phyloP scores from a whole-genome alignment of 768 basidiomycete genomes.

The Vararia minispora region DNA sequence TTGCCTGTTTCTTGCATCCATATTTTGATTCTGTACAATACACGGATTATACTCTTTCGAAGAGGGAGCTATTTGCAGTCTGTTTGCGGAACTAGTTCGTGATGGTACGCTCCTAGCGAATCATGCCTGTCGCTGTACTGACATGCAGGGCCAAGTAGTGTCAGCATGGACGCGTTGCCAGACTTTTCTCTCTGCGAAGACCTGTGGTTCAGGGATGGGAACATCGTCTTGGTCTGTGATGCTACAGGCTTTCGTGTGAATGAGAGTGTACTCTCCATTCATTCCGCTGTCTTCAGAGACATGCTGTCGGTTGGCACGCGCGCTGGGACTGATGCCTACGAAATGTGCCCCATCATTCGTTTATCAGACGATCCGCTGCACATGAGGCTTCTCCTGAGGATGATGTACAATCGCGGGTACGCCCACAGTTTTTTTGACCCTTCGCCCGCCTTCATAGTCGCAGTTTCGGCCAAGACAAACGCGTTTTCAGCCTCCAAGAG shows the following conservation, averaged over 20 bases:
- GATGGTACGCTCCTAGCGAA: no score
- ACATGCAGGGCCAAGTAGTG: no score
- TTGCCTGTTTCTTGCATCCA: no score
- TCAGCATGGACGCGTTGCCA: not conserved
- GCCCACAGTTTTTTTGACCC: not conserved
- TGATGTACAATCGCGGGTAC: not conserved
- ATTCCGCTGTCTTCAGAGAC: slow-evolving; percentile 9
- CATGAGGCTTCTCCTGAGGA: not conserved
- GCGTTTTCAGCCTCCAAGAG: not conserved
- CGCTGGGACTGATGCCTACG: not conserved
- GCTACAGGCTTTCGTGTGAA: slow-evolving; percentile 7
- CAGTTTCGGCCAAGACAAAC: not conserved
- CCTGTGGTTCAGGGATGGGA: slow-evolving; percentile 8
- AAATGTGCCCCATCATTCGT: not conserved
- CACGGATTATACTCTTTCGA: no score
- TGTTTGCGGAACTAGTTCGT: no score
- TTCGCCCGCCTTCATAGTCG: not conserved
- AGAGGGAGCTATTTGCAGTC: no score
- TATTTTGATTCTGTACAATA: no score
- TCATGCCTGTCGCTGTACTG: no score
- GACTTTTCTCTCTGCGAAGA: not conserved
- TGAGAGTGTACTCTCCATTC: slow-evolving; percentile 1
- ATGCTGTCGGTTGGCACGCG: slow-evolving; percentile 1
- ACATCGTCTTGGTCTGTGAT: slow-evolving; percentile 4
- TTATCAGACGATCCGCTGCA: not conserved